These are phyloP conservation scores for Cladosporium sp. DNA, from an alignment of 2,329 filamentous ascomycete genomes.

Conservation along the genomic window DNA sequence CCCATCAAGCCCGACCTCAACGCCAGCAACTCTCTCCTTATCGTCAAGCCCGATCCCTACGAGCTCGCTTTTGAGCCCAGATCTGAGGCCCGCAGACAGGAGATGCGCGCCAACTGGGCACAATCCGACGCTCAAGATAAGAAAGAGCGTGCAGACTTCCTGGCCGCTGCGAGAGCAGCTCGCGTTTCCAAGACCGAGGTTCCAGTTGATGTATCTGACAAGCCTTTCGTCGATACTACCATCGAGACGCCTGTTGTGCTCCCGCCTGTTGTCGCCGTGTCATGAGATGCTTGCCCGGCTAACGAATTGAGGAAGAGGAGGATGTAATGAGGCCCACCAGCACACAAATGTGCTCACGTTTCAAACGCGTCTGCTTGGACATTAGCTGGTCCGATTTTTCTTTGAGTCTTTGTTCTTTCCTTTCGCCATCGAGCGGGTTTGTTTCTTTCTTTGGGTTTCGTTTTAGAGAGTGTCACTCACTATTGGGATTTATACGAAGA, in stretches of 20 bases:
- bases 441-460: neutral
- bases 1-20: slow-evolving; percentile 42
- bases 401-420: neutral
- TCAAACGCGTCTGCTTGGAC: neutral
- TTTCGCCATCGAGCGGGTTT: slow-evolving; percentile 9
- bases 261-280: slow-evolving; percentile 3
- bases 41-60: slow-evolving; percentile 58
- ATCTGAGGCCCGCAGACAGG: slow-evolving; percentile 42
- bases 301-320: slow-evolving; percentile 15
- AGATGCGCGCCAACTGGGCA: slow-evolving; percentile 43
- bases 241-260: slow-evolving; percentile 1
- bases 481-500: neutral
- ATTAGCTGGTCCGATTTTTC: slow-evolving; percentile 8
- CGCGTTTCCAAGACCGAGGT: slow-evolving; percentile 11
- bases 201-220: neutral
- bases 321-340: slow-evolving; percentile 4
- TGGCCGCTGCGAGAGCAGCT: slow-evolving; percentile 25
- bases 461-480: neutral
- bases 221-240: slow-evolving; percentile 1
- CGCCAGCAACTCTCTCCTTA: slow-evolving; percentile 58
- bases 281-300: neutral
- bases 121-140: slow-evolving; percentile 40
- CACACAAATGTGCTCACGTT: neutral
- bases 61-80: slow-evolving; percentile 57
- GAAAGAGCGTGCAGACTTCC: slow-evolving; percentile 39